Evolutionary conservation across 2,329 filamentous ascomycete species (phyloP), one percentile per base, ranked within the genome.

Genomic region (Escovopsis sp.): DNA sequence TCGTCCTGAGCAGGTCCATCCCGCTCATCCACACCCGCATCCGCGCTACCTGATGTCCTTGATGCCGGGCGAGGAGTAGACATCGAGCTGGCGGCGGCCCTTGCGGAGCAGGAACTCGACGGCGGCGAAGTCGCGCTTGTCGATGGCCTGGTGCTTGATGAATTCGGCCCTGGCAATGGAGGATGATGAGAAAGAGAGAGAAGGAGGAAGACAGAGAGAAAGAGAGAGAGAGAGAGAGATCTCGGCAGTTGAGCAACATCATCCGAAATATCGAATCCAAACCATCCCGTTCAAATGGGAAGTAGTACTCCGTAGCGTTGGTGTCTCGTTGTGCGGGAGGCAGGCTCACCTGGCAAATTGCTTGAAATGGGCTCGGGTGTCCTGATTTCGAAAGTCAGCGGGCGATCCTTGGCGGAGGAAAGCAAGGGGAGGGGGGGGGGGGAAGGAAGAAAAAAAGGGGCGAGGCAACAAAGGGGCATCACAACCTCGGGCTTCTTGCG

Each of bases 31-130:
- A 7, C 8, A 8, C 8, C 11, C 27, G 27, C 11, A 11, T 7
- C 27, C 11, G 8, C 8, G 27, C 50, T 51, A 69, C 48, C 61
- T 64, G 45, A 93, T 79, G 58, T 91, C 84, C 54, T 78, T 84
- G 53, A 94, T 87, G 3, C 81, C 81, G 24, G 82, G 78, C 6
- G 80, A 75, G n/a, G 81, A 76, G 61, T 91, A 91, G 37, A 79
- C 73, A 48, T 94, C 85, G 14, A 95, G 67, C 57, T 94, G 86
- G 36, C 84, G 74, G 34, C 75, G 72, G 16, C 88, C 88, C 58
- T 85, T 89, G 45, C 88, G 74, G 40, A 95, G 57, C 30, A 94
- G 66, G 58, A 85, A 91, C 60, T 95, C 88, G 43, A 95, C 81
- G 6, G 86, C 80, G 13, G 71, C 69, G 60, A 94, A 94, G 55